A percentile compares a stretch with the other conserved stretches of the same genome.
phyloP scores from a whole-genome alignment of 108 stramenopile genomes.

The Parietichytrium sp. region DNA sequence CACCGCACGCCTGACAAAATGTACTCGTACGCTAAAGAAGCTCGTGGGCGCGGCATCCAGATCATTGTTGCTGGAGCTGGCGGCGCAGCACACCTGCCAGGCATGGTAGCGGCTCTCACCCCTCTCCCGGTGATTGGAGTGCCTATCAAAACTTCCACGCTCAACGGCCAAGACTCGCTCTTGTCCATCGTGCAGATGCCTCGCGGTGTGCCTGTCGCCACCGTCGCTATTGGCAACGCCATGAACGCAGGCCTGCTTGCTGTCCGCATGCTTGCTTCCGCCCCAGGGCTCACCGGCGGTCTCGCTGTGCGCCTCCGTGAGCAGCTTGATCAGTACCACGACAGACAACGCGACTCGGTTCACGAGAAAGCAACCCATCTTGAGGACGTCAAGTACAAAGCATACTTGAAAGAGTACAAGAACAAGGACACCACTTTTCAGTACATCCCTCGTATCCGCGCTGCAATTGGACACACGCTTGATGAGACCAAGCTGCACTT shows the following conservation, averaged over 20 bases:
- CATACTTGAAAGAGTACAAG: slow-evolving; percentile 46
- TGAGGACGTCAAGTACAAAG: slow-evolving; percentile 52
- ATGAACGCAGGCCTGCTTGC: slow-evolving; percentile 94
- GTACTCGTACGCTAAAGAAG: slow-evolving; percentile 78
- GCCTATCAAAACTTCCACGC: slow-evolving; percentile 92
- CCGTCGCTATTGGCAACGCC: slow-evolving; percentile 98
- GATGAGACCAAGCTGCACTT: neutral
- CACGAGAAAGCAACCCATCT: slow-evolving; percentile 53
- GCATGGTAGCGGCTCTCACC: slow-evolving; percentile 95
- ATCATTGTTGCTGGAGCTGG: slow-evolving; percentile 96
- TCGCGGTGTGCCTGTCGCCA: slow-evolving; percentile 94
- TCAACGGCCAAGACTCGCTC: slow-evolving; percentile 93
- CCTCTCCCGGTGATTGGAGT: slow-evolving; percentile 95
- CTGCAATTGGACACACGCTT: neutral
- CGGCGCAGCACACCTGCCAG: slow-evolving; percentile 98
- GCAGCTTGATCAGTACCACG: slow-evolving; percentile 40
- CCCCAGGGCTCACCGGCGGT: slow-evolving; percentile 32
- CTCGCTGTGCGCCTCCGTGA: neutral
- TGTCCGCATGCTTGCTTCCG: slow-evolving; percentile 80
- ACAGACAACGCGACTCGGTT: neutral
- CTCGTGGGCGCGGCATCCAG: slow-evolving; percentile 78
- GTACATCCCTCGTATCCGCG: slow-evolving; percentile 15
- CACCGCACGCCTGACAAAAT: slow-evolving; percentile 95
- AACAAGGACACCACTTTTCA: slow-evolving; percentile 35
- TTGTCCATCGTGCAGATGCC: slow-evolving; percentile 99